Evolutionary conservation across 148 eudicot genomes (phyloP).

Genomic region (Vaccinium vitisidaea): DNA sequence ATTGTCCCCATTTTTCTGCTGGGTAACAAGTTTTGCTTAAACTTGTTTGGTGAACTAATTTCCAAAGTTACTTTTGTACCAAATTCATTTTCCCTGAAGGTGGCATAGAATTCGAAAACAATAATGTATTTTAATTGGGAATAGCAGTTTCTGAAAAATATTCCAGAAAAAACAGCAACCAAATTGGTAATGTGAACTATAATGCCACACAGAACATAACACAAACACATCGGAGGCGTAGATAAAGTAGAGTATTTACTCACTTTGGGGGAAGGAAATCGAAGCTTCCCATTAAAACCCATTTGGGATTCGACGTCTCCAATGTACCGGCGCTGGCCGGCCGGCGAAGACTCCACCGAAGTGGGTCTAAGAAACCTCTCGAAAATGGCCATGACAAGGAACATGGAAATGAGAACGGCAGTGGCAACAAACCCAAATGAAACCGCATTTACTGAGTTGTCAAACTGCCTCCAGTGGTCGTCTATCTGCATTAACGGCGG

Average conservation of each 20-base stretch:
- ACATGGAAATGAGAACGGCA: constrained; percentile 47
- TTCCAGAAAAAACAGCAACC: neutral
- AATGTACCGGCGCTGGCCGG: constrained; percentile 13
- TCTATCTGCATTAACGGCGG: constrained; percentile 28
- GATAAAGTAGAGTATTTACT: neutral
- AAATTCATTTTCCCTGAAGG: too few relatives aligned
- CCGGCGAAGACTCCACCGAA: constrained; percentile 31
- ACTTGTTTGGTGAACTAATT: constrained; percentile 8
- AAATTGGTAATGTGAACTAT: neutral
- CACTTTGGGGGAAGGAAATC: constrained; percentile 17
- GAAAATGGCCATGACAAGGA: constrained; percentile 47
- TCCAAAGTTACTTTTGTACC: neutral
- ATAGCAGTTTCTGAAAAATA: too few relatives aligned
- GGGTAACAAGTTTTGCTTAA: too few relatives aligned
- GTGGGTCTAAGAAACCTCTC: constrained; percentile 42
- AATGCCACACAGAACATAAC: neutral
- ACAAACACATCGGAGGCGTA: neutral
- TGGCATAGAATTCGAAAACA: too few relatives aligned
- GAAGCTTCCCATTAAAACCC: constrained; percentile 12
- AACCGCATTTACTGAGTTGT: constrained; percentile 39
- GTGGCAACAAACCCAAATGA: constrained; percentile 52
- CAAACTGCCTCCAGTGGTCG: constrained; percentile 42
- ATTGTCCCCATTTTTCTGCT: too few relatives aligned
- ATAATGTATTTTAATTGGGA: too few relatives aligned
- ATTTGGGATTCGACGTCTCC: constrained; percentile 17